phyloP scores from a whole-genome alignment of 805 yeast genomes.

The Grigorovia transvaalensis region DNA sequence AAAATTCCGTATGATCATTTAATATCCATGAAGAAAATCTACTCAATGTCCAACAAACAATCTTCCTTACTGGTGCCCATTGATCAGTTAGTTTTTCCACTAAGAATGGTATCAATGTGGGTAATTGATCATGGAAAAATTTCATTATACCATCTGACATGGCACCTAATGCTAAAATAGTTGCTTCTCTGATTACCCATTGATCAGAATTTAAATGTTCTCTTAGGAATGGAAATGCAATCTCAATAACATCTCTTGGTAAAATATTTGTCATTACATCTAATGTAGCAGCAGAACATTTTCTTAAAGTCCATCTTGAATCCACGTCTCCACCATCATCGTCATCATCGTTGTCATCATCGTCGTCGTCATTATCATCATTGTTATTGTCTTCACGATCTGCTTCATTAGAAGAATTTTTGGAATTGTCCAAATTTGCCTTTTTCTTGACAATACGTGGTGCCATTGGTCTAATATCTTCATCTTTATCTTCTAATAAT shows the following conservation, averaged over 20 bases:
- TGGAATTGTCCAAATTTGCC: conserved; percentile 34
- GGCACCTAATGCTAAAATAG: conserved; percentile 91
- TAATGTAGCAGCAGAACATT: conserved; percentile 88
- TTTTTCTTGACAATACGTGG: conserved; percentile 50
- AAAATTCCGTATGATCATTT: conserved; percentile 56
- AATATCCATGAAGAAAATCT: conserved; percentile 79
- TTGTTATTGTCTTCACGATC: conserved; percentile 55
- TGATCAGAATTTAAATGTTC: conserved; percentile 54
- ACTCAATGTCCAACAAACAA: conserved; percentile 91
- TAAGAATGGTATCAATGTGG: conserved; percentile 72
- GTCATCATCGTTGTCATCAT: conserved; percentile 60
- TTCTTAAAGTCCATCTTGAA: conserved; percentile 82
- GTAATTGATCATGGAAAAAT: conserved; percentile 58
- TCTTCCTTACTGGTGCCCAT: conserved; percentile 82
- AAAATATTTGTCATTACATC: conserved; percentile 64
- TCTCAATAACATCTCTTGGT: conserved; percentile 56
- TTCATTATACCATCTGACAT: conserved; percentile 82
- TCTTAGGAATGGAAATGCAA: conserved; percentile 66
- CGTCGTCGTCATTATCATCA: conserved; percentile 44
- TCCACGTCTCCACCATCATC: conserved; percentile 59
- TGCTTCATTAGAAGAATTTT: conserved; percentile 31
- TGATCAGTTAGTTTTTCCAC: conserved; percentile 67
- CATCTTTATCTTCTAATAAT: conserved; percentile 66
- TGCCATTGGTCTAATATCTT: conserved; percentile 77
- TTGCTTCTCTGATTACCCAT: conserved; percentile 90